Evolutionary conservation across 2,329 filamentous ascomycete genomes (phyloP), one percentile per base, ranked within the genome.

Genomic region (Knufia fluminis): DNA sequence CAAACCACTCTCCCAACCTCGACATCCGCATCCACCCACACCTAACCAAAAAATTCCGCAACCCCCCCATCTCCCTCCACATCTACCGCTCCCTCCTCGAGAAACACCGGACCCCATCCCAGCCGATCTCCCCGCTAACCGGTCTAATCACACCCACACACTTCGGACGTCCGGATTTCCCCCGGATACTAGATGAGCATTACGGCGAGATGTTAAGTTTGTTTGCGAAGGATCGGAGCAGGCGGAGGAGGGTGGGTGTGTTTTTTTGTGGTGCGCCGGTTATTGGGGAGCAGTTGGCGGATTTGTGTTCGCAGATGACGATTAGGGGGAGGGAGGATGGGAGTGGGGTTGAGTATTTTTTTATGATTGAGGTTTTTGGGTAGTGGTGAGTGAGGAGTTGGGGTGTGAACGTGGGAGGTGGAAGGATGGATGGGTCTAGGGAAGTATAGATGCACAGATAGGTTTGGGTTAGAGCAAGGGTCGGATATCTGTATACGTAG

Each of bases 11-110:
- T 3, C 62, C 63, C 0, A 64, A 69, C 40, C 69, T 80, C 38
- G 74, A 78, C 49, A 71, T 80, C 51, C 71, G 73, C 33, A 73
- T 79, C 59, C 68, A 73, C 48, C 79, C 76, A 0, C 75, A 79
- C 58, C 71, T 79, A 19, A 79, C 77, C 0, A 71, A 75, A 31
- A 77, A 76, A 55, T 68, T 74, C 8, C 75, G 73, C 54, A 66
- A 69, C 31, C 40, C 40, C 20, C 40, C 40, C 10, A 71, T 78
- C n/a, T 68, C 69, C 0, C 72, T 71, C 0, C 74, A 79, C 47
- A 69, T 80, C 0, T 79, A 76, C 58, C 68, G 76, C 4, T 78
- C 74, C 67, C 64, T 79, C 0, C 68, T 80, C 1, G 77, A 79
- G 59, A 73, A 71, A 58, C 74, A 78, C 52, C 73, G 76, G 4